Base-by-base conservation (phyloP, 2,329 filamentous ascomycete genomes). In the Magnaporthiopsis incrustans region DNA sequence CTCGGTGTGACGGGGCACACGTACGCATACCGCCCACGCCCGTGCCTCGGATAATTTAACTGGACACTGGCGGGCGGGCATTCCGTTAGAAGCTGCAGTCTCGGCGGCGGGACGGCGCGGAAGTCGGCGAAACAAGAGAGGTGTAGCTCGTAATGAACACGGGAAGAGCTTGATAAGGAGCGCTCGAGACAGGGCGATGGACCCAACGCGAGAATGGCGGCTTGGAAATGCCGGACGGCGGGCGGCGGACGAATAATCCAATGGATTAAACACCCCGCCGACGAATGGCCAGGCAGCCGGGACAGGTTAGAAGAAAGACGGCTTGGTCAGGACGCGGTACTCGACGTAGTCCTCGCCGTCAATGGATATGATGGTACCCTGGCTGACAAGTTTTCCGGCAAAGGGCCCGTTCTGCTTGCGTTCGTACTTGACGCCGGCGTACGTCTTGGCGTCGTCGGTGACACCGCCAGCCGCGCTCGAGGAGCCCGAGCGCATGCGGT, bases 331-430 rank as follows among this genome's bases (percentile, higher is more conserved):
- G 1, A 89, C 84, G 2, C 85, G 81, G 67, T 88, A 88, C 71
- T 88, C 86, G 44, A 89, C 85, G 66, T 85, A 89, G 67, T 88
- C 86, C 70, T 88, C 85, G 27, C 85, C 86, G 65, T 88, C 85
- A 65, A 89, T 88, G 60, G 77, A 86, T 69, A 88, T 81, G 27
- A 88, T 84, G 12, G 81, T 81, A 6, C 85, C 83, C 66, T 84
- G 80, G 60, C 83, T 85, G 35, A 86, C 85, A n/a, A 88, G 79
- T 71, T 87, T 86, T 30, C 85, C 85, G 66, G 81, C 77, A 65
- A 88, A 87, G 0, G 85, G 84, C 0, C 86, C 86, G 4, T 74
- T 85, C 38, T 79, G 73, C 74, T 86, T 87, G 63, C 85, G 81
- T 72, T 86, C 84, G 67, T 88, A 89, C 71, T 85, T 87, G 70